Percentiles rank a stretch among this genome's conserved stretches.
Evolutionary conservation across 2,329 filamentous ascomycete species (phyloP).

Genomic region (Seiridium cupressi): DNA sequence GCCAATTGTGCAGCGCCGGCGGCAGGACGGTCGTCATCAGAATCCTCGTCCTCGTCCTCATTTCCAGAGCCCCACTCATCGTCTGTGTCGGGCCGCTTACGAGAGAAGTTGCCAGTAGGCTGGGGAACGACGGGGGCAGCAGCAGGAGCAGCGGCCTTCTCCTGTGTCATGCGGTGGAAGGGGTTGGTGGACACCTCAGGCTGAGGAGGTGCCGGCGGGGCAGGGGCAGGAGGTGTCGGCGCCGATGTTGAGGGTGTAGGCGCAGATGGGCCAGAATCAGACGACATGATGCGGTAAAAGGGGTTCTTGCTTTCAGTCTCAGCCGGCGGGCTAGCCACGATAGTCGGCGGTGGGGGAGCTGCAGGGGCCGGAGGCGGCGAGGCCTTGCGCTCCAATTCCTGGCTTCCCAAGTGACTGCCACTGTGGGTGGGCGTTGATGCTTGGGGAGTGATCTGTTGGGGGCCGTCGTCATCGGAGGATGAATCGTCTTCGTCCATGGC

Average conservation of each 20-base stretch:
- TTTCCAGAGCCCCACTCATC: constrained; percentile 87
- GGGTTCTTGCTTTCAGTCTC: constrained; percentile 88
- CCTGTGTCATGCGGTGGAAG: constrained; percentile 82
- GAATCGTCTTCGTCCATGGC: constrained; percentile 70
- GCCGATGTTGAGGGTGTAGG: constrained; percentile 29
- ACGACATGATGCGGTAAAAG: constrained; percentile 84
- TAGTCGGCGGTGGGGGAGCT: neutral
- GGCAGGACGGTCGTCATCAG: constrained; percentile 75
- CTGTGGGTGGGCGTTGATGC: constrained; percentile 56
- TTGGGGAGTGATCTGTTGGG: constrained; percentile 65
- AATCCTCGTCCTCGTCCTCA: constrained; percentile 63
- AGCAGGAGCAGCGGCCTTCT: constrained; percentile 46
- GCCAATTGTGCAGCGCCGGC: constrained; percentile 89
- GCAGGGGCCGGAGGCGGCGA: constrained; percentile 52
- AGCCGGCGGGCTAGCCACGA: constrained; percentile 37
- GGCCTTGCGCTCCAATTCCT: constrained; percentile 52
- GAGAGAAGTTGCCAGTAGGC: constrained; percentile 50
- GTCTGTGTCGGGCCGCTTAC: constrained; percentile 49
- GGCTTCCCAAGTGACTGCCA: constrained; percentile 49
- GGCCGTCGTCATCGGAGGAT: constrained; percentile 77
- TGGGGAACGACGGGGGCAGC: constrained; percentile 34
- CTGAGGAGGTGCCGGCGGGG: constrained; percentile 36
- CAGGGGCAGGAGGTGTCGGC: constrained; percentile 24
- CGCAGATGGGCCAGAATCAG: constrained; percentile 48
- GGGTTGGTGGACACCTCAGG: constrained; percentile 82